A percentile compares a stretch with the other conserved stretches of the same genome.
Evolutionary conservation across 139 green algal genomes (phyloP).

Genomic region (Diplosphaera chodatii): DNA sequence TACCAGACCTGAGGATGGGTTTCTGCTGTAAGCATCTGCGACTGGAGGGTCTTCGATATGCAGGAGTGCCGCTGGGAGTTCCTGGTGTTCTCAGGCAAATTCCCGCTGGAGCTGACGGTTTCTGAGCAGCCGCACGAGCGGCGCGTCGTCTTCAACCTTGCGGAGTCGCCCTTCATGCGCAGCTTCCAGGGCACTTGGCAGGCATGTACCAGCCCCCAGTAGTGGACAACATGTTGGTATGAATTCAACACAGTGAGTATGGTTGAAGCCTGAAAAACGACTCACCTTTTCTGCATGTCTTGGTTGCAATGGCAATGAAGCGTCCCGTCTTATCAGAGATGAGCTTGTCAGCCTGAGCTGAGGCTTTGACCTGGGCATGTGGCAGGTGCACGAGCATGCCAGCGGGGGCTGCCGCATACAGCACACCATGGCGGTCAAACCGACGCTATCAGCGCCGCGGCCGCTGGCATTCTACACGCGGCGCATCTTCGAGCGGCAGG

Average conservation of each 20-base stretch:
- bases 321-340: no score
- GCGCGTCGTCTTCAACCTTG: constrained; percentile 40
- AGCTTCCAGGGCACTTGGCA: constrained; percentile 47
- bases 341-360: no score
- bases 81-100: constrained; percentile 44
- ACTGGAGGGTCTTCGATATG: background rate
- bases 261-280: no score
- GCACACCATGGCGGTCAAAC: background rate
- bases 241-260: no score
- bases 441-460: background rate
- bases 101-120: constrained; percentile 39
- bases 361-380: no score
- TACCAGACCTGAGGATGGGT: background rate
- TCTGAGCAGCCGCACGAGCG: constrained; percentile 10
- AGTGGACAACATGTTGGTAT: no score
- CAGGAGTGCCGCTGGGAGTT: constrained; percentile 51
- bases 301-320: no score
- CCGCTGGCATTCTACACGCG: background rate
- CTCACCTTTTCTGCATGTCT: no score
- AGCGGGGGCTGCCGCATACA: background rate
- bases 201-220: constrained; percentile 3
- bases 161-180: constrained; percentile 44
- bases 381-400: background rate
- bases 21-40: background rate
- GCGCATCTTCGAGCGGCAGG: background rate